Percentiles rank a stretch among this genome's conserved stretches.
Conservation (phyloP, 1,139 yeast species). For the Kodamaea sp. region DNA sequence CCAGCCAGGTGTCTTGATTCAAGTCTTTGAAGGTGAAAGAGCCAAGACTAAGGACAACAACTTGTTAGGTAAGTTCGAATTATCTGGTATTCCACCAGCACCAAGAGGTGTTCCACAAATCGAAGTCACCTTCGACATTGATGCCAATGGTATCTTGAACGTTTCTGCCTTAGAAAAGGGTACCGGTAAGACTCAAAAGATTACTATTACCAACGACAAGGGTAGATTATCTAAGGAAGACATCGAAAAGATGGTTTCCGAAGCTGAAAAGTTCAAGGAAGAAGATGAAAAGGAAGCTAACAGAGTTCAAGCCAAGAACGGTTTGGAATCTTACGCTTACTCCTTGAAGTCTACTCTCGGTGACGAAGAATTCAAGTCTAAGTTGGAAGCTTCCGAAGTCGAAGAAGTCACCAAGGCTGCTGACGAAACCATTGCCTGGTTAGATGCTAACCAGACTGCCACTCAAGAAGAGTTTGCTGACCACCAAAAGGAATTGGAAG, state of each 20-base stretch:
- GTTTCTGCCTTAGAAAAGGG: constrained; percentile 95
- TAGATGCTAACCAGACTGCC: constrained; percentile 86
- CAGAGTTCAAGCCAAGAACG: constrained; percentile 70
- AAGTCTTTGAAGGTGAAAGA: constrained; percentile 97
- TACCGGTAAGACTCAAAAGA: constrained; percentile 69
- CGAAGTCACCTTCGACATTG: constrained; percentile 92
- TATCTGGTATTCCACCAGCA: constrained; percentile 95
- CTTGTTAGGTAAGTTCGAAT: constrained; percentile 92
- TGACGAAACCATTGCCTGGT: constrained; percentile 84
- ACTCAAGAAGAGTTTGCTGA: constrained; percentile 84
- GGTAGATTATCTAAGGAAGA: constrained; percentile 56
- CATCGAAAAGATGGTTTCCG: constrained; percentile 52
- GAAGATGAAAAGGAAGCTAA: constrained; percentile 50
- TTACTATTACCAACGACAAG: constrained; percentile 52
- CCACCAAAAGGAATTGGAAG: constrained; percentile 93
- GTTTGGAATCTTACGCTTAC: constrained; percentile 89
- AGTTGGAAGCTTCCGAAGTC: constrained; percentile 79
- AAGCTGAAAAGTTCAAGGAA: constrained; percentile 53
- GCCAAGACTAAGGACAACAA: constrained; percentile 95
- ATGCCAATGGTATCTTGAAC: constrained; percentile 93
- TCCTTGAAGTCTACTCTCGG: constrained; percentile 80
- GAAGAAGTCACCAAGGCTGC: constrained; percentile 80
- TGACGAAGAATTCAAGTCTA: constrained; percentile 80
- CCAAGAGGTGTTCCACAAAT: constrained; percentile 98
- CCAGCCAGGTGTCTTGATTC: constrained; percentile 95